Evolutionary conservation across 352 stramenopile species (phyloP).

Genomic region (Pythium apleroticum): DNA sequence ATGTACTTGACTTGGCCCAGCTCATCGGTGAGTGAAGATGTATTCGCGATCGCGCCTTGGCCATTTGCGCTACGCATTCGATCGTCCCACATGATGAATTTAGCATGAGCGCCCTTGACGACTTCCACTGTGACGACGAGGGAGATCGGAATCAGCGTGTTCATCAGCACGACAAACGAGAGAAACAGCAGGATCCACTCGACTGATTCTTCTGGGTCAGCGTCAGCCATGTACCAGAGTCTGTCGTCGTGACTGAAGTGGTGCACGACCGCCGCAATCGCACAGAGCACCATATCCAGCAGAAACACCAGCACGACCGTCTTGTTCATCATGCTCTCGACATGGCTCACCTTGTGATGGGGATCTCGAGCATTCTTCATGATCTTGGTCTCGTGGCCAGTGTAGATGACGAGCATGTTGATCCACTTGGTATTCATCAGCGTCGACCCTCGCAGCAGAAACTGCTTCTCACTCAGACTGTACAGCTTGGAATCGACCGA

Average conservation of each 20-base stretch:
- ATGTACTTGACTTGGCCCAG: constrained; percentile 92
- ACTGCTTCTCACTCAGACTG: constrained; percentile 76
- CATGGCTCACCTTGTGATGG: constrained; percentile 81
- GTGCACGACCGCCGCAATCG: constrained; percentile 47
- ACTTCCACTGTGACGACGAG: constrained; percentile 89
- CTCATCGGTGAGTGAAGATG: constrained; percentile 90
- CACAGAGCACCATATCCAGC: constrained; percentile 68
- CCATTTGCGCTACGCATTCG: constrained; percentile 53
- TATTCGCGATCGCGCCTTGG: constrained; percentile 80
- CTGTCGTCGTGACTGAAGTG: constrained; percentile 24
- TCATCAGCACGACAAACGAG: constrained; percentile 90
- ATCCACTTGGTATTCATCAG: constrained; percentile 85
- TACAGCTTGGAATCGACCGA: constrained; percentile 55
- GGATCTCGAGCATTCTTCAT: constrained; percentile 86
- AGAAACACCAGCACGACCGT: constrained; percentile 78
- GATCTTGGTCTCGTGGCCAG: constrained; percentile 89
- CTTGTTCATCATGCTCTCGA: constrained; percentile 77
- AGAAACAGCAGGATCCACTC: constrained; percentile 76
- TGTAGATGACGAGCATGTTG: constrained; percentile 74
- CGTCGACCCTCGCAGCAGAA: constrained; percentile 65
- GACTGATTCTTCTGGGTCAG: background rate
- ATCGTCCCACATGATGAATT: constrained; percentile 80
- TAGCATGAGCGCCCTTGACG: constrained; percentile 71
- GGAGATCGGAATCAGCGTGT: constrained; percentile 93
- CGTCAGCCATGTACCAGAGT: constrained; percentile 21